Evolutionary conservation across 164 flowering plant species (phyloP), one percentile per base, ranked within the genome.

Genomic region (Tinospora cordifolia): DNA sequence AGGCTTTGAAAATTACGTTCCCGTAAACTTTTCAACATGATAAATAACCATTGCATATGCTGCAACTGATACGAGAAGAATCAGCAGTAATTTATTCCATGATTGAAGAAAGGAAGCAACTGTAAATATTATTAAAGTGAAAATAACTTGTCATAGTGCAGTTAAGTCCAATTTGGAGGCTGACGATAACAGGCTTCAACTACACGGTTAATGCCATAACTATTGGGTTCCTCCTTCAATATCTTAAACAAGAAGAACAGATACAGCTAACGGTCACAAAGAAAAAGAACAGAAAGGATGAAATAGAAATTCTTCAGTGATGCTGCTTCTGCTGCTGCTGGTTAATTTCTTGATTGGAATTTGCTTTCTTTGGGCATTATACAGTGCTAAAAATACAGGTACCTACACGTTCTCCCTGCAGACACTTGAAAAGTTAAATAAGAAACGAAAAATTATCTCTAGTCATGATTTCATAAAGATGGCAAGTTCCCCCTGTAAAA

Each of bases 381-480:
- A n/a, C 38, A 62, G 49, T 38, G 21, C 25, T 26, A 5, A 24
- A 62, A 11, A 13, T n/a, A n/a, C 34, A 19, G 71, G 24, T 68
- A 12, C 44, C 44, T 27, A 11, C 36, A 64, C 30, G 36, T 30
- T 38, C 41, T 57, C 57, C 69, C 74, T 72, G 74, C 65, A 66
- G 68, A 72, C 58, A 24, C 47, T 65, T n/a, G 36, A 63, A 63
- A n/a, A 19, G 40, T 3, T 5, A 39, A 21, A 12, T 39, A 40
- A 72, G 6, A 24, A 70, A 62, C 22, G 58, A 27, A 24, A 72
- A 41, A 65, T n/a, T n/a, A 38, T 17, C n/a, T 46, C 38, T 15
- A n/a, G 41, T 22, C 36, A 17, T 39, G 63, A 54, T 64, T 71
- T 2, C 46, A 11, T 22, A 36, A 17, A 65, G 27, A 26, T 19